Evolutionary conservation across 1,284 basidiomycete species (phyloP), one percentile per base, ranked within the genome.

Genomic region (Pyrrhoderma noxium): DNA sequence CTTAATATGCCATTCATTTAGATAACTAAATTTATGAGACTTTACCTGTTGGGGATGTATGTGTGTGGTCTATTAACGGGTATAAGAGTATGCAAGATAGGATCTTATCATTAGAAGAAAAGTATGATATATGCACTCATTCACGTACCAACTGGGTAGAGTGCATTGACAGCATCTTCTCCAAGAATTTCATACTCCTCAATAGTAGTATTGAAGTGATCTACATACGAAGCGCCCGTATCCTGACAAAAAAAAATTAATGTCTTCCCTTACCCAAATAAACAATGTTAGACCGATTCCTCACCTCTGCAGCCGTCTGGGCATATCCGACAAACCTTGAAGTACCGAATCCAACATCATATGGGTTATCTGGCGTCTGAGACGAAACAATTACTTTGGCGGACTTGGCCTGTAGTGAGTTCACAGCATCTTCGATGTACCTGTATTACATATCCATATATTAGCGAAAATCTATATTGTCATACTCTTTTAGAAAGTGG

Each of bases 361-460:
- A 61, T 5, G 58, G 57, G 52, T 62, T 62, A 48, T 62, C 58
- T 8, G 60, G 60, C 22, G 60, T 62, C 45, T 57, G 59, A 11
- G 58, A 58, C 22, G 52, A 53, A 23, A 62, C 56, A 46, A 62
- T 60, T 5, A 57, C 53, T 14, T 56, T 58, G 3, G 58, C 60
- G 13, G 60, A 60, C 45, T 60, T 60, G 42, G 59, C 54, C 9
- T 49, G 27, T 16, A 56, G 39, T 13, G 52, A 13, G n/a, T 35
- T 51, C 3, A 50, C 55, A 5, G 55, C 55, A 41, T 56, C 53
- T 44, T 56, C 47, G 14, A 56, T 55, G 49, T 56, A 56, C 13
- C 36, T 38, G 11, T 53, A n/a, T n/a, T n/a, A n/a, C n/a, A n/a
- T n/a, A n/a, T n/a, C n/a, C n/a, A n/a, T n/a, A n/a, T n/a, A n/a